phyloP scores from a whole-genome alignment of 495 filamentous ascomycete genomes.

The Neurospora sp. region DNA sequence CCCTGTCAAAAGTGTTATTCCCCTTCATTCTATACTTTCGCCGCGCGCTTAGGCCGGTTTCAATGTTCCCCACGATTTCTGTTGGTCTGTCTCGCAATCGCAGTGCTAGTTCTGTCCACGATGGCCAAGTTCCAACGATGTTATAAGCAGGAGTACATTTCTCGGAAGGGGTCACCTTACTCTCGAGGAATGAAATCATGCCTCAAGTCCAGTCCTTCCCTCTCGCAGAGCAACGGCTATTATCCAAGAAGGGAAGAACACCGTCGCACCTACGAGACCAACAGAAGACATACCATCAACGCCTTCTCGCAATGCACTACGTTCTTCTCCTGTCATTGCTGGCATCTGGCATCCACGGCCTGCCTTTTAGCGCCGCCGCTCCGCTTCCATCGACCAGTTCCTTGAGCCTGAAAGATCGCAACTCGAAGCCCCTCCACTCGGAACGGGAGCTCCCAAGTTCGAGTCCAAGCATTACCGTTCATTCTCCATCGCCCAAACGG shows the following conservation, averaged over 20 bases:
- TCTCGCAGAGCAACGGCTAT: no score
- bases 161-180: no score
- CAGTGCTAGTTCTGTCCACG: no score
- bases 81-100: no score
- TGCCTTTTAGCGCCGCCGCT: background rate
- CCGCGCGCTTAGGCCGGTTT: no score
- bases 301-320: background rate
- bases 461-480: background rate
- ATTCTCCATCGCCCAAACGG: background rate
- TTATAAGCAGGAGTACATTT: background rate
- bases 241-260: no score
- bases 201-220: no score
- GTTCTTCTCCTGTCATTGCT: background rate
- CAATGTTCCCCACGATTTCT: no score
- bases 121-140: background rate
- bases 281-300: background rate
- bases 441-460: background rate
- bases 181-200: no score
- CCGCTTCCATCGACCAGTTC: background rate
- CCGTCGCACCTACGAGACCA: fast-evolving
- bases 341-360: background rate
- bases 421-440: background rate
- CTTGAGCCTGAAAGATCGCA: background rate
- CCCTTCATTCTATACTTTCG: no score
- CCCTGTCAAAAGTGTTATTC: no score